Evolutionary conservation across 192 early-diverging fungal species (phyloP).

Genomic region (Coemansia brasiliensis): DNA sequence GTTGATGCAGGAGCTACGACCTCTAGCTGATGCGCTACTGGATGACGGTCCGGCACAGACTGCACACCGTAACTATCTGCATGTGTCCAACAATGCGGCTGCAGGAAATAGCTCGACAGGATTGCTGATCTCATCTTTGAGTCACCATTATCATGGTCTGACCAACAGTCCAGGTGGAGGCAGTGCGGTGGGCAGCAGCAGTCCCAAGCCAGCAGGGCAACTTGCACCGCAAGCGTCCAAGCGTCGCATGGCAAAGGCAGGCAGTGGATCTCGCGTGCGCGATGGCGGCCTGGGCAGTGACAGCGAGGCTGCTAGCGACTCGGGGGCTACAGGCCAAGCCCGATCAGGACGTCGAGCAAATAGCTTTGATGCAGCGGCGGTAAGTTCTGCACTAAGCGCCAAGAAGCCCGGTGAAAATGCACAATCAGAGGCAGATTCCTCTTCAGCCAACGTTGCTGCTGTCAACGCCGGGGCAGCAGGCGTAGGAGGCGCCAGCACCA

Average conservation of each 20-base stretch:
- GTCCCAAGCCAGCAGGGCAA: conserved; percentile 17
- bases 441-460: conserved; percentile 16
- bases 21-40: conserved; percentile 43
- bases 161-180: not conserved
- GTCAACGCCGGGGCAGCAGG: conserved; percentile 27
- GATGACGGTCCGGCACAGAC: conserved; percentile 36
- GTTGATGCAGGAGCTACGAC: conserved; percentile 48
- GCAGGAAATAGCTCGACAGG: conserved; percentile 7
- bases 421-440: not conserved
- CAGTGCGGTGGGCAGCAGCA: not conserved
- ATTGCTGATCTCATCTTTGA: conserved; percentile 14
- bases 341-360: conserved; percentile 25
- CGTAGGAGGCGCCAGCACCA: conserved; percentile 22
- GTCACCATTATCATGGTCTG: conserved; percentile 25
- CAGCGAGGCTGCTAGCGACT: conserved; percentile 29
- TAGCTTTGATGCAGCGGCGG: conserved; percentile 46
- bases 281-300: conserved; percentile 23
- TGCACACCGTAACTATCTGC: conserved; percentile 48
- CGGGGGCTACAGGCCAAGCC: conserved; percentile 11
- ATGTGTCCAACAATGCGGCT: conserved; percentile 18
- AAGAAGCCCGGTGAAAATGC: not conserved
- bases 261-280: conserved; percentile 8
- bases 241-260: conserved; percentile 14
- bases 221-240: conserved; percentile 23
- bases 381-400: conserved; percentile 3